Base-by-base conservation (phyloP, 2,329 filamentous ascomycete genomes). In the Monosporascus sp. region DNA sequence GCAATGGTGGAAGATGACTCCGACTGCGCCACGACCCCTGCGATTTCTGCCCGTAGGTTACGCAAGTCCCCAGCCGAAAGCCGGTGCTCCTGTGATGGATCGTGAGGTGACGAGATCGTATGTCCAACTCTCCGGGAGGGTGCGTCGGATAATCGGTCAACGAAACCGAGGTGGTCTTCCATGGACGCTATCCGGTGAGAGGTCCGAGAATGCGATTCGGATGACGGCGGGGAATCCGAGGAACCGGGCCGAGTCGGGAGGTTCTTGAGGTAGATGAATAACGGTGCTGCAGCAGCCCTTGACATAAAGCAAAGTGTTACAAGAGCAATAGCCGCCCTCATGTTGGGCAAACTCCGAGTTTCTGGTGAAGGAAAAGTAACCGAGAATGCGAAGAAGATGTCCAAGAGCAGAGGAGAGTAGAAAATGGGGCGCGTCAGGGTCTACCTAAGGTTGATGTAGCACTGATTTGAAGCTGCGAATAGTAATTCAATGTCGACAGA, bases 1-100 rank as follows among this genome's bases (percentile, higher is more conserved):
- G 67, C 58, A 41, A 63, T 67, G 14, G 59, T 65, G 14, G 60
- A 58, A 27, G 62, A 50, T 9, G 54, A 58, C 49, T 62, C 58
- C 48, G 57, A 53, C 24, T 65, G 59, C 9, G 44, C 50, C 14
- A 49, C 55, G 41, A 56, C 60, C 7, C 60, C 62, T 11, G 57
- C 58, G 11, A 63, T 66, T 52, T 68, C 65, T 50, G 62, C 65
- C 44, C 53, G 59, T 39, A 66, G 59, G 46, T 63, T 62, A 24
- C 9, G 38, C 17, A n/a, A 20, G 11, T 5, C 11, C 18, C 6
- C 39, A 24, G 18, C 39, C n/a, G 14, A 14, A 42, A 9, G 18
- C 9, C 2, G 18, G 5, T 20, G n/a, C 2, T 18, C 18, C 18
- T 3, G 9, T 9, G 39, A 14, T 5, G 39, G 18, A 3, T 42